Evolutionary conservation across 2,329 filamentous ascomycete genomes (phyloP).

Genomic region (Trichophyton simii): DNA sequence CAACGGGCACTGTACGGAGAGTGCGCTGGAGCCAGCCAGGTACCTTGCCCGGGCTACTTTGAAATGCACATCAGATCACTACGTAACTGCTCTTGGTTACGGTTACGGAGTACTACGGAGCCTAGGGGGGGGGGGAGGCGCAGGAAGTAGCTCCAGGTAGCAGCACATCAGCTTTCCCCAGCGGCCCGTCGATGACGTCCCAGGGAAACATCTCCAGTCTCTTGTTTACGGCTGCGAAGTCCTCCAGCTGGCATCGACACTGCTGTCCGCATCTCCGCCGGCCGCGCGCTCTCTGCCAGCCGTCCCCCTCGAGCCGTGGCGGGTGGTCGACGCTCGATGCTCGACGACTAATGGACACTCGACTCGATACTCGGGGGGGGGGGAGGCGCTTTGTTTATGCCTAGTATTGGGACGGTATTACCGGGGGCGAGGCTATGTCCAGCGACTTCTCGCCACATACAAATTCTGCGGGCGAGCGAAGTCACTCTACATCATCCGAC

Average conservation of each 20-base stretch:
- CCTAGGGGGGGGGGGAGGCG: neutral
- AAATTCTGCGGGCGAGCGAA: neutral
- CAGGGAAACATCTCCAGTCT: no score
- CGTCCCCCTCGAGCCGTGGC: neutral
- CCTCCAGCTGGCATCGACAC: neutral
- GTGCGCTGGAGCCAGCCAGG: neutral
- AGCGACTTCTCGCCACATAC: neutral
- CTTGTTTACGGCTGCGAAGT: no score
- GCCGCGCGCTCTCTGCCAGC: neutral
- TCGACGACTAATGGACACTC: no score
- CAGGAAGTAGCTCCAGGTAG: neutral
- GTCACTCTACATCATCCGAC: neutral
- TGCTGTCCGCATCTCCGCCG: neutral
- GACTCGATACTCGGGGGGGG: no score
- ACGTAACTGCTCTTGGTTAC: neutral
- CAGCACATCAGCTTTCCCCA: neutral
- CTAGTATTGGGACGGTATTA: neutral
- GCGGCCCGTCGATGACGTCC: no score
- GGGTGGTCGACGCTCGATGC: neutral
- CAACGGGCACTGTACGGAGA: no score
- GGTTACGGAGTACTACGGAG: neutral
- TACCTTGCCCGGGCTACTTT: neutral
- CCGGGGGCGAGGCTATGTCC: neutral
- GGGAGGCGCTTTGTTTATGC: neutral
- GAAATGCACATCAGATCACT: neutral